phyloP scores from a whole-genome alignment of 768 basidiomycete genomes.

The Thelephora ganbajun region DNA sequence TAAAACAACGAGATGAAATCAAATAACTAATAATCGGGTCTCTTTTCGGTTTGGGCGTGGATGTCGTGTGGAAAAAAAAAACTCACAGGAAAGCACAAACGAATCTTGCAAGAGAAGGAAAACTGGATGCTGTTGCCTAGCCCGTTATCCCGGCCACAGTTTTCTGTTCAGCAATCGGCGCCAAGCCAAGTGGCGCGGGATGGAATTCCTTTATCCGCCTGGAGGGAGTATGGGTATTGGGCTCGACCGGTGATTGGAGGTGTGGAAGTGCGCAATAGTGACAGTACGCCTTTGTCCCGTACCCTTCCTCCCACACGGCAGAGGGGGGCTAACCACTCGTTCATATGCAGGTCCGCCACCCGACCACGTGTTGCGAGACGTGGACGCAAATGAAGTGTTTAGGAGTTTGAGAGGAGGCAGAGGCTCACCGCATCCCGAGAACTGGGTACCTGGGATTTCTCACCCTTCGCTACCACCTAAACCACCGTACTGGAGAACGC shows the following conservation, averaged over 20 bases:
- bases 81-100: too few species aligned
- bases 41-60: not conserved
- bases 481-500: constrained; percentile 27
- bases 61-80: not conserved
- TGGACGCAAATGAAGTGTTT: constrained; percentile 21
- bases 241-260: constrained; percentile 30
- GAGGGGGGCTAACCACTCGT: not conserved
- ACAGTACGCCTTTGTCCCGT: constrained; percentile 20
- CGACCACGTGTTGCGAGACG: constrained; percentile 10
- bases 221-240: constrained; percentile 43
- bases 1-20: not conserved
- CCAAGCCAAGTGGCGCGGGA: not conserved
- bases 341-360: constrained; percentile 8
- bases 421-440: constrained; percentile 23
- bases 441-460: constrained; percentile 32
- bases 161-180: not conserved
- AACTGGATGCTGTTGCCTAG: not conserved
- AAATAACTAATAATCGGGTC: not conserved
- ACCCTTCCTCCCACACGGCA: not conserved
- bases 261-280: constrained; percentile 26
- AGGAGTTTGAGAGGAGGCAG: constrained; percentile 15
- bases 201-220: constrained; percentile 23
- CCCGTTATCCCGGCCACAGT: not conserved
- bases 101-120: not conserved
- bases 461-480: constrained; percentile 38